phyloP scores from a whole-genome alignment of 495 filamentous ascomycete species.

The Geopyxis carbonaria region DNA sequence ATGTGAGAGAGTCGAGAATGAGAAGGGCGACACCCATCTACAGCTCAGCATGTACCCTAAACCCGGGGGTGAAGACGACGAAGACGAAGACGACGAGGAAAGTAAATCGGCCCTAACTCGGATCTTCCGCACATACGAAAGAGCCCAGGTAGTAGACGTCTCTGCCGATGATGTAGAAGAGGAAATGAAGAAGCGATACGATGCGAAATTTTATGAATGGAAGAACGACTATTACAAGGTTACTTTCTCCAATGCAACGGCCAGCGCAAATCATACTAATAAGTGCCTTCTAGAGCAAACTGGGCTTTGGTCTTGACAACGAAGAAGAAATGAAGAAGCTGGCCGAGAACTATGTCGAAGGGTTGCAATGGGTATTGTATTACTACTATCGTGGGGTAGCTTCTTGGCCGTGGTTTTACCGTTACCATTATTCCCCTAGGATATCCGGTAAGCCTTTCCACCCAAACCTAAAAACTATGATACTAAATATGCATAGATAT shows the following conservation, averaged over 20 bases:
- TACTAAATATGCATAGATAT: conserved; percentile 42
- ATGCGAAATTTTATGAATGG: conserved; percentile 75
- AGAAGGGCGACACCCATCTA: conserved; percentile 62
- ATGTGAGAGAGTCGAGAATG: conserved; percentile 66
- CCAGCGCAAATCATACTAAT: too few species aligned
- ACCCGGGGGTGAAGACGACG: conserved; percentile 37
- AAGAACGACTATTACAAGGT: conserved; percentile 74
- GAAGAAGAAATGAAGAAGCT: conserved; percentile 66
- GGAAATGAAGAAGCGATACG: conserved; percentile 63
- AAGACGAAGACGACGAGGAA: conserved; percentile 62
- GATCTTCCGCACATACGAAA: conserved; percentile 76
- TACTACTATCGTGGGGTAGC: conserved; percentile 96
- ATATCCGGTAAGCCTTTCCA: conserved; percentile 48
- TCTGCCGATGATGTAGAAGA: conserved; percentile 59
- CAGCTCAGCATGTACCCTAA: conserved; percentile 50
- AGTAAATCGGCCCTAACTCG: conserved; percentile 63
- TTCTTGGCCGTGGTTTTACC: conserved; percentile 97
- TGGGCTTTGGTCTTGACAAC: conserved; percentile 73
- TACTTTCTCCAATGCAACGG: neutral
- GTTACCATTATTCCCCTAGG: conserved; percentile 94
- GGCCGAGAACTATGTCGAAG: conserved; percentile 92
- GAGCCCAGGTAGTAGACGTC: conserved; percentile 66
- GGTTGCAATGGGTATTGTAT: conserved; percentile 92
- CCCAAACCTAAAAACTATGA: neutral
- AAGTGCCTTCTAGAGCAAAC: conserved; percentile 47